phyloP scores from a whole-genome alignment of 2,329 filamentous ascomycete species.

The Colletotrichum sp. region DNA sequence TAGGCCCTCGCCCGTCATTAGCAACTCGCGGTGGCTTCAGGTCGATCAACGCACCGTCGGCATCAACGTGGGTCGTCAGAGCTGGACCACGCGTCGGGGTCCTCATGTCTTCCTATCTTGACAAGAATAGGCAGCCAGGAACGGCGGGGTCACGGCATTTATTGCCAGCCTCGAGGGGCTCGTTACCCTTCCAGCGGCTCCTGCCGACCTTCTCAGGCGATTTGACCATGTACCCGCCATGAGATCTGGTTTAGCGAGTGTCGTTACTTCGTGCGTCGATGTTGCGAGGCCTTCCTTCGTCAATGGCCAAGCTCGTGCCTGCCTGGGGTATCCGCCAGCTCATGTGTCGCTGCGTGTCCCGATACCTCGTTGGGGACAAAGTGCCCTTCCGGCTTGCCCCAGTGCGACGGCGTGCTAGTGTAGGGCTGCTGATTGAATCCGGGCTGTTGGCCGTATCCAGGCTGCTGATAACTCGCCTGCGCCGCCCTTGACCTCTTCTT shows the following conservation, averaged over 20 bases:
- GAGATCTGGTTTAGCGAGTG: neutral
- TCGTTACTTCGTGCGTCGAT: neutral
- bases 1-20: neutral
- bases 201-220: neutral
- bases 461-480: neutral
- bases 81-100: neutral
- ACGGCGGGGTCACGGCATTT: fast-evolving
- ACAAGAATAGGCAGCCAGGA: neutral
- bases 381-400: neutral
- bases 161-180: neutral
- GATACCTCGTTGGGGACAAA: neutral
- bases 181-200: neutral
- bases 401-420: neutral
- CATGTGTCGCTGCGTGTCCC: neutral
- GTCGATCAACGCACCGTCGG: neutral
- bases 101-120: neutral
- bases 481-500: slow-evolving; percentile 2
- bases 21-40: neutral
- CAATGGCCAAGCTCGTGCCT: slow-evolving; percentile 5
- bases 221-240: neutral
- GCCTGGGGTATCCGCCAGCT: neutral
- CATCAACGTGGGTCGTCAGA: neutral
- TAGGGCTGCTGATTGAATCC: neutral
- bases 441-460: neutral
- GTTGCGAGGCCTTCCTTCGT: neutral